phyloP scores from a whole-genome alignment of 345 rosid species.

The Jatropha curcas region DNA sequence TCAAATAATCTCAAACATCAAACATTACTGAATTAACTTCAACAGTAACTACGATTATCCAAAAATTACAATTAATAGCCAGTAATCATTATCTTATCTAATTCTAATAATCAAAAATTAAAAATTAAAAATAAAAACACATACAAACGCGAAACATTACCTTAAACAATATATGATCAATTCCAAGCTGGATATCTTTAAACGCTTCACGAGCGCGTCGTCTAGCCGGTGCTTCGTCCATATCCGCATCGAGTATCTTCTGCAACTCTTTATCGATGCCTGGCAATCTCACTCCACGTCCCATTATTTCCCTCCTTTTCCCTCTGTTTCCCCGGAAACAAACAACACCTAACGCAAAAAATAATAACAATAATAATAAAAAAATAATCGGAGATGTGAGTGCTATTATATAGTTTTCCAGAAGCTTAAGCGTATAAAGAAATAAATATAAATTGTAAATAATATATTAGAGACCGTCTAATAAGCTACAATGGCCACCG shows the following conservation, averaged over 20 bases:
- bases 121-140: not conserved
- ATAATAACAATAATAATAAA: not conserved
- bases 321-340: constrained; percentile 11
- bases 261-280: constrained; percentile 56
- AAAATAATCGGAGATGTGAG: not conserved
- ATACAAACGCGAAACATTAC: constrained; percentile 34
- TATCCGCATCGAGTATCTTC: constrained; percentile 53
- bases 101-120: not conserved
- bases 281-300: constrained; percentile 33
- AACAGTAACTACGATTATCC: too few relatives aligned
- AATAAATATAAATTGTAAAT: not conserved
- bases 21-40: not conserved
- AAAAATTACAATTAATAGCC: not conserved
- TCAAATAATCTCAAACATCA: not conserved
- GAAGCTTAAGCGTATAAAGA: not conserved
- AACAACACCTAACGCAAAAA: not conserved
- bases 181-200: constrained; percentile 62
- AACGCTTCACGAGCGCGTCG: constrained; percentile 77
- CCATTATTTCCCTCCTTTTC: constrained; percentile 5
- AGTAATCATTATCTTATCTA: not conserved
- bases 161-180: constrained; percentile 89
- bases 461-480: too few relatives aligned
- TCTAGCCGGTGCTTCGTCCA: constrained; percentile 77
- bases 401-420: too few relatives aligned
- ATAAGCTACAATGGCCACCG: constrained; percentile 4